Evolutionary conservation across 108 stramenopile species (phyloP).

Genomic region (Skeletonema menzelii): DNA sequence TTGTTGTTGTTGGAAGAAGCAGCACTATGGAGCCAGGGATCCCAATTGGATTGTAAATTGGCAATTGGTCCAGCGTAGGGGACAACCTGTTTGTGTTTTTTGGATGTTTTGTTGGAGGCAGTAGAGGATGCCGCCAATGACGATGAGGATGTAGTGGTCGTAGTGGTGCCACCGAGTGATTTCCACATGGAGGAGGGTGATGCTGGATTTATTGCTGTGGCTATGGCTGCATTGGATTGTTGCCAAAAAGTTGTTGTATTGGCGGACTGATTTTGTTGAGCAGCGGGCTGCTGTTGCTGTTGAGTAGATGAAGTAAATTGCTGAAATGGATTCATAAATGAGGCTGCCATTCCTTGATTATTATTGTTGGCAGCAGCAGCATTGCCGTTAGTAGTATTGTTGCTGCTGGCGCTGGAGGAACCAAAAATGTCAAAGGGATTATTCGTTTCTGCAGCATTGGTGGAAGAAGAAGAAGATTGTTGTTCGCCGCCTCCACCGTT

Average conservation of each 20-base stretch:
- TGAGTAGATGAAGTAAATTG: background rate
- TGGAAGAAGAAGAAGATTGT: too few relatives aligned
- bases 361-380: background rate
- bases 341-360: background rate
- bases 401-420: background rate
- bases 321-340: background rate
- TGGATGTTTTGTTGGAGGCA: background rate
- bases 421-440: slow-evolving; percentile 7
- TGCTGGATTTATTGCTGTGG: background rate
- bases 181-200: background rate
- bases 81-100: slow-evolving; percentile 3
- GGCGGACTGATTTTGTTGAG: background rate
- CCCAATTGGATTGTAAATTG: slow-evolving; percentile 51
- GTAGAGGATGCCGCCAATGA: background rate
- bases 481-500: background rate
- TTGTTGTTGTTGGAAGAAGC: slow-evolving; percentile 18
- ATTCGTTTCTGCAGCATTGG: background rate
- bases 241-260: background rate
- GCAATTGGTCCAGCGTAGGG: slow-evolving; percentile 42
- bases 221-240: background rate
- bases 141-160: background rate
- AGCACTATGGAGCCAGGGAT: slow-evolving; percentile 20
- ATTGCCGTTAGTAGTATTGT: background rate
- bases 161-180: background rate
- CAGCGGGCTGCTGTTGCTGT: background rate